Conservation (phyloP, 805 yeast genomes). For the Allodekkera sacchari region DNA sequence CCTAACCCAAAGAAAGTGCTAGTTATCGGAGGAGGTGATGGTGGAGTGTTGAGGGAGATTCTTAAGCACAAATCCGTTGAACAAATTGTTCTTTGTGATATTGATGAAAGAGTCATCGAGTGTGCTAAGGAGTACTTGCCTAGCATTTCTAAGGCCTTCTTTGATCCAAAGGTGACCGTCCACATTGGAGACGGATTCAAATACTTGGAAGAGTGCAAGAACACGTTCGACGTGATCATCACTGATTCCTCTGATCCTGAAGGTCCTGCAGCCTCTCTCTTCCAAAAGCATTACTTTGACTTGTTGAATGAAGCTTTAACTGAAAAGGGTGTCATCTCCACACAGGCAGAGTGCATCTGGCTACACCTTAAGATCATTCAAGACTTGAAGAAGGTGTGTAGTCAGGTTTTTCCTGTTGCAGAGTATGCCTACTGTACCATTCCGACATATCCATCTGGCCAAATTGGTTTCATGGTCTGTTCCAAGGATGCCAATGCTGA, state of each 20-base stretch:
- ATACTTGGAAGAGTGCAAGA: constrained; percentile 74
- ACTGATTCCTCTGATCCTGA: constrained; percentile 98
- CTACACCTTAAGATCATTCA: constrained; percentile 78
- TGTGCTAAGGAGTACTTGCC: constrained; percentile 85
- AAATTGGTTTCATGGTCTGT: constrained; percentile 97
- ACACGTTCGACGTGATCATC: constrained; percentile 88
- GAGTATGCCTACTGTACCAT: constrained; percentile 88
- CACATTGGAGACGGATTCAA: constrained; percentile 98
- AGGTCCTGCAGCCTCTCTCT: constrained; percentile 92
- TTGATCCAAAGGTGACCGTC: constrained; percentile 83
- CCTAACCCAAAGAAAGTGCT: constrained; percentile 90
- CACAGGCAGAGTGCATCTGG: constrained; percentile 96
- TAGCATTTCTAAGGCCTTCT: constrained; percentile 73
- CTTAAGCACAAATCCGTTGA: constrained; percentile 84
- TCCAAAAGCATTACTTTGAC: constrained; percentile 87
- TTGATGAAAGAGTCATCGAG: constrained; percentile 87
- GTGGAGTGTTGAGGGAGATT: constrained; percentile 93
- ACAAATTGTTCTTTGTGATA: constrained; percentile 87
- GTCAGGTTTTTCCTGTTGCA: constrained; percentile 80
- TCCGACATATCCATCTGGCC: constrained; percentile 97
- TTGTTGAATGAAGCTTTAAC: constrained; percentile 82
- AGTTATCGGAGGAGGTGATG: constrained; percentile 98
- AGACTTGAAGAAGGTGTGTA: constrained; percentile 74
- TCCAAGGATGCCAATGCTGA: constrained; percentile 61
- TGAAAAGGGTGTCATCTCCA: constrained; percentile 82